phyloP scores from a whole-genome alignment of 805 yeast species.

The Pichia gijzeniarum region DNA sequence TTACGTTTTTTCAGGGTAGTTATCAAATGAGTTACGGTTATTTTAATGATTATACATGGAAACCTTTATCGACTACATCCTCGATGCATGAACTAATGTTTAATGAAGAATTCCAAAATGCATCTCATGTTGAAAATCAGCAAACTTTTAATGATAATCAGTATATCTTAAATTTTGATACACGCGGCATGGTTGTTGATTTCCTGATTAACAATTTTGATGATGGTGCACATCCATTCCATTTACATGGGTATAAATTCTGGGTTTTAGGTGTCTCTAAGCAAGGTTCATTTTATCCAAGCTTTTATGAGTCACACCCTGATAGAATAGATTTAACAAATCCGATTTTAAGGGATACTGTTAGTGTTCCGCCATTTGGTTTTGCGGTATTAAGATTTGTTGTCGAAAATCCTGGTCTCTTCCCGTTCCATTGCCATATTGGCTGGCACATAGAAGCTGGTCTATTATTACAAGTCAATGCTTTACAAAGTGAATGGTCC shows the following conservation, averaged over 20 bases:
- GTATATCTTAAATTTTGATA: conserved; percentile 61
- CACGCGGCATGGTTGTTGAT: conserved; percentile 57
- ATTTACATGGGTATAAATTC: conserved; percentile 83
- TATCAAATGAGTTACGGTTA: conserved; percentile 14
- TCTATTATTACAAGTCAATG: conserved; percentile 16
- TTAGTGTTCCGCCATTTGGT: conserved; percentile 68
- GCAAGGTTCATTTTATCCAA: conserved; percentile 51
- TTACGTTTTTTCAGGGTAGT: conserved; percentile 13
- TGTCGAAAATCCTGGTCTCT: conserved; percentile 90
- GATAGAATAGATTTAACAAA: conserved; percentile 9
- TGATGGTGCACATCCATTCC: conserved; percentile 91
- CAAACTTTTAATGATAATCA: conserved; percentile 36
- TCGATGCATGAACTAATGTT: conserved; percentile 80
- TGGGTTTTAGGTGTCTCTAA: conserved; percentile 47
- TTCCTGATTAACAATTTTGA: conserved; percentile 73
- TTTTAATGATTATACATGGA: conserved; percentile 18
- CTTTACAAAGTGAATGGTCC: conserved; percentile 12
- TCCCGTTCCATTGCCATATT: conserved; percentile 95
- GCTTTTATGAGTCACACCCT: conserved; percentile 33
- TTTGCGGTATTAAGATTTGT: conserved; percentile 72
- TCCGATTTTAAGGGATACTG: conserved; percentile 64
- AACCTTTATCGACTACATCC: conserved; percentile 61
- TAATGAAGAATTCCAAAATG: conserved; percentile 34
- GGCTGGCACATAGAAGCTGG: conserved; percentile 73
- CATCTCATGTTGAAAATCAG: conserved; percentile 53